Conservation (phyloP, 805 yeast species). For the Cyberlindnera japonica region DNA sequence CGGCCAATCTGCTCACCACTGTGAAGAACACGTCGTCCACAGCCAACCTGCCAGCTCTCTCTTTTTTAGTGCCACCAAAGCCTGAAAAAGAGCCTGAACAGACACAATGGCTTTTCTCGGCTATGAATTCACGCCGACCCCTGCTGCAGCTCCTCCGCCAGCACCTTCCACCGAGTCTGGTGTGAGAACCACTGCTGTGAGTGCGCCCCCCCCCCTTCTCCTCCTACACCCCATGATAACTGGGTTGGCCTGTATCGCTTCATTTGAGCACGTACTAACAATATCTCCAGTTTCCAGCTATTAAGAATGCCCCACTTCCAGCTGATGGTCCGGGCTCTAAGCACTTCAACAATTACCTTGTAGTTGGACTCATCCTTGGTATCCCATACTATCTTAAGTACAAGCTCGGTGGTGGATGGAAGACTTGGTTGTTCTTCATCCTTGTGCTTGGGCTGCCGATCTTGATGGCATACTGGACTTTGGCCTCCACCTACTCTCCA, state of each 20-base stretch:
- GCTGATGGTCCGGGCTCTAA: constrained; percentile 89
- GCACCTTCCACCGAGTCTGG: constrained; percentile 44
- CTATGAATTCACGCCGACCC: constrained; percentile 58
- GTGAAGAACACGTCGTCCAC: constrained; percentile 6
- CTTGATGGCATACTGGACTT: constrained; percentile 78
- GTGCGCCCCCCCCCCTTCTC: constrained; percentile 8
- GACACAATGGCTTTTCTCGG: constrained; percentile 27
- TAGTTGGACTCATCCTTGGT: constrained; percentile 46
- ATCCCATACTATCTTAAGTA: constrained; percentile 63
- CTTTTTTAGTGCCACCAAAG: too few relatives aligned
- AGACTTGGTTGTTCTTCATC: constrained; percentile 59
- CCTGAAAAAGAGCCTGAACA: neutral
- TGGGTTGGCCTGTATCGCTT: too few relatives aligned
- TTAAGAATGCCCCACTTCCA: constrained; percentile 81
- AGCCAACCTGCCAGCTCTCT: too few relatives aligned
- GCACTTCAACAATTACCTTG: constrained; percentile 60
- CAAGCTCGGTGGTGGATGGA: constrained; percentile 66
- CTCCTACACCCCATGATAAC: neutral
- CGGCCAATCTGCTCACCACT: too few relatives aligned
- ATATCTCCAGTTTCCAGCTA: constrained; percentile 50
- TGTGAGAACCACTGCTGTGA: constrained; percentile 30
- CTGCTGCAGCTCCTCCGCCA: constrained; percentile 43
- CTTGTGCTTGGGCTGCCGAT: constrained; percentile 61
- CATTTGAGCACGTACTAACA: constrained; percentile 9
- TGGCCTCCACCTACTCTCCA: constrained; percentile 73